These are phyloP conservation scores for Cerrena zonata DNA, from an alignment of 1,284 basidiomycete species.

Conservation along the genomic window DNA sequence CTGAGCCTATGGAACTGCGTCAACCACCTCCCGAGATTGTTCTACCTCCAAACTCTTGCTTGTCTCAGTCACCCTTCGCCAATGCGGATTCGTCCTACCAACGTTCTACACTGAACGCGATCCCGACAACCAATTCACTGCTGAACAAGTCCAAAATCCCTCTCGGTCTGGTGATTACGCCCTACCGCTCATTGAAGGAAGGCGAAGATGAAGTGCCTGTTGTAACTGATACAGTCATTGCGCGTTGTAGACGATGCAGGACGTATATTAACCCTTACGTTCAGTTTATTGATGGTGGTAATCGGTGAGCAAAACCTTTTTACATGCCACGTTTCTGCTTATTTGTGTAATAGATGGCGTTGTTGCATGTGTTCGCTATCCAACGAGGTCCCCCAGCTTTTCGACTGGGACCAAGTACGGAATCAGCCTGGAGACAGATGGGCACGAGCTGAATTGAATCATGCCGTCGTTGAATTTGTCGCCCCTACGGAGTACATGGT, in stretches of 20 bases:
- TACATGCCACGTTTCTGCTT: neutral
- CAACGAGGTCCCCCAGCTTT: conserved; percentile 97
- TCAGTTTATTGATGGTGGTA: conserved; percentile 96
- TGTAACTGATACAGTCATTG: conserved; percentile 91
- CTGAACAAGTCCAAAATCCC: conserved; percentile 92
- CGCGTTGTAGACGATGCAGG: conserved; percentile 92
- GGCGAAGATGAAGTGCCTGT: conserved; percentile 81
- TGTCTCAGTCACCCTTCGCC: conserved; percentile 75
- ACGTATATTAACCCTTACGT: conserved; percentile 99
- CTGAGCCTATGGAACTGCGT: conserved; percentile 81
- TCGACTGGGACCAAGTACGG: conserved; percentile 94
- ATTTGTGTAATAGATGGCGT: conserved; percentile 68
- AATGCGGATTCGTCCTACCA: conserved; percentile 92
- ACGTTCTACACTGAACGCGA: conserved; percentile 85
- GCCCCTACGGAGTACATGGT: conserved; percentile 99
- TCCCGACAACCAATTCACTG: conserved; percentile 89
- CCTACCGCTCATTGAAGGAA: conserved; percentile 79
- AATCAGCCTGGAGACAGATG: conserved; percentile 96
- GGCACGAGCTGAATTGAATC: conserved; percentile 89
- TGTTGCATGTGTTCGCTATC: conserved; percentile 99
- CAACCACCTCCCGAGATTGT: conserved; percentile 83
- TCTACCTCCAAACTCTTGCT: conserved; percentile 76
- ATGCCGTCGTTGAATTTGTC: conserved; percentile 91
- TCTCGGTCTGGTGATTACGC: conserved; percentile 84
- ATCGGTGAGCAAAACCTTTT: conserved; percentile 51